These are phyloP conservation scores for Rhododendron williamsianum DNA, from an alignment of 148 eudicot species.

Conservation along the genomic window DNA sequence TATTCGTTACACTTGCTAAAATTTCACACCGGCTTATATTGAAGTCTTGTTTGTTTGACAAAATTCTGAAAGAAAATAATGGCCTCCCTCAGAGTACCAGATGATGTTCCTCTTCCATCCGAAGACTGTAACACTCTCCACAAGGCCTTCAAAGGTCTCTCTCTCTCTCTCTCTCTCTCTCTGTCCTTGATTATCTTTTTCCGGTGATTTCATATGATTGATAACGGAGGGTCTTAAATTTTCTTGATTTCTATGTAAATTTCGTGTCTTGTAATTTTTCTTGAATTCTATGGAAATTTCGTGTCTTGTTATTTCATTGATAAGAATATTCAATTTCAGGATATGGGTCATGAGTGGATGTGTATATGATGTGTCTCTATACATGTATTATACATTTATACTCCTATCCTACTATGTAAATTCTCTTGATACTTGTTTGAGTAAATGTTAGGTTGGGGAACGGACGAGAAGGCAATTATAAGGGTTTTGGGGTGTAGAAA, in stretches of 20 bases:
- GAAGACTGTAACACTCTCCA: not conserved
- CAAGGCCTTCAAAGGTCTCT: not conserved
- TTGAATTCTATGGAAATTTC: not conserved
- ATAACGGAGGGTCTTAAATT: not conserved
- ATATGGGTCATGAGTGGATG: not conserved
- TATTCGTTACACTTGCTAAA: not conserved
- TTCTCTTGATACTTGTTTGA: not conserved
- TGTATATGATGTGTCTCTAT: not conserved
- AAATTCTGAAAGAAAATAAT: not conserved
- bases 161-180: conserved; percentile 1
- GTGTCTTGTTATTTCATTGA: not conserved
- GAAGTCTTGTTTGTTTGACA: not conserved
- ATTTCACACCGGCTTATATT: not conserved
- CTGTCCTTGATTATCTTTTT: not conserved
- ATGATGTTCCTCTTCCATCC: not conserved
- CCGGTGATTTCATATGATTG: not conserved
- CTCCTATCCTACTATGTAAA: not conserved
- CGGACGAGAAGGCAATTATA: conserved; percentile 56
- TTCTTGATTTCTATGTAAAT: not conserved
- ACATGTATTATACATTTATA: not conserved
- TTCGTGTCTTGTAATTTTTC: not conserved
- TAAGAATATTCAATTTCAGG: not conserved
- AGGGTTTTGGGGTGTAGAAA: conserved; percentile 61
- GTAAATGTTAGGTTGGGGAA: conserved; percentile 49
- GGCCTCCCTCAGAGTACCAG: not conserved